A percentile compares a stretch with the other conserved stretches of the same genome.
These are phyloP conservation scores for Penicillium bovifimosum DNA, from an alignment of 495 filamentous ascomycete genomes.

Conservation along the genomic window DNA sequence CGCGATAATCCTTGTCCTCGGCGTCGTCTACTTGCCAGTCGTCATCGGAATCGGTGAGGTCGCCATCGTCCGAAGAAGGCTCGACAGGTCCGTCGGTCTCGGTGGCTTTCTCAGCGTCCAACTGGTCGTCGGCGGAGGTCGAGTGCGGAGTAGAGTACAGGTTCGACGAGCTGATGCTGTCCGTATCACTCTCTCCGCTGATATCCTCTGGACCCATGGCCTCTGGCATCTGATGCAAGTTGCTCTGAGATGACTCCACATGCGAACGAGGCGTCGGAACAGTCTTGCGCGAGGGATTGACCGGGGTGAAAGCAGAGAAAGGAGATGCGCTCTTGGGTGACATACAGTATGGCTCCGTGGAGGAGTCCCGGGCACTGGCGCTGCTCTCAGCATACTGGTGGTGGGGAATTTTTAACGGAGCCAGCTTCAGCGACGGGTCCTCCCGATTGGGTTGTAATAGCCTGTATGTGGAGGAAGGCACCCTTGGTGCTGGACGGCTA, in stretches of 20 bases:
- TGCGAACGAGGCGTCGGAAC: conserved; percentile 2
- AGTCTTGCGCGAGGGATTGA: conserved; percentile 31
- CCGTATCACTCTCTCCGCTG: conserved; percentile 14
- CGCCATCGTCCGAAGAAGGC: background rate
- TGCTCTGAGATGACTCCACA: conserved; percentile 6
- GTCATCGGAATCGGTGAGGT: conserved; percentile 5
- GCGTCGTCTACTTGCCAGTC: conserved; percentile 11
- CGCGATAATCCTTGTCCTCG: conserved; percentile 20
- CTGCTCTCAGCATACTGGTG: conserved; percentile 18
- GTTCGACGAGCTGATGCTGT: conserved; percentile 5
- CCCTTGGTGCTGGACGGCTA: conserved; percentile 5
- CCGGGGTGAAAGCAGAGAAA: conserved; percentile 25
- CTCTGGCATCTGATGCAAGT: conserved; percentile 3
- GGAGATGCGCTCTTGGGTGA: conserved; percentile 26
- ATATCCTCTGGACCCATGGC: background rate
- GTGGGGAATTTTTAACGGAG: conserved; percentile 7
- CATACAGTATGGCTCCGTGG: conserved; percentile 25
- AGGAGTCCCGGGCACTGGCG: conserved; percentile 23
- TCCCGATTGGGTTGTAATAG: background rate
- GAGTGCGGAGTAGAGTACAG: conserved; percentile 1
- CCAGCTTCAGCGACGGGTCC: background rate
- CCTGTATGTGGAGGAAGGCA: conserved; percentile 8
- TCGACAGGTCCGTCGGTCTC: background rate
- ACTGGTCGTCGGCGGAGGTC: background rate
- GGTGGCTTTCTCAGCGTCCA: background rate